A percentile compares a stretch with the other conserved stretches of the same genome.
phyloP scores from a whole-genome alignment of 345 rosid genomes.

The Syzygium grande region DNA sequence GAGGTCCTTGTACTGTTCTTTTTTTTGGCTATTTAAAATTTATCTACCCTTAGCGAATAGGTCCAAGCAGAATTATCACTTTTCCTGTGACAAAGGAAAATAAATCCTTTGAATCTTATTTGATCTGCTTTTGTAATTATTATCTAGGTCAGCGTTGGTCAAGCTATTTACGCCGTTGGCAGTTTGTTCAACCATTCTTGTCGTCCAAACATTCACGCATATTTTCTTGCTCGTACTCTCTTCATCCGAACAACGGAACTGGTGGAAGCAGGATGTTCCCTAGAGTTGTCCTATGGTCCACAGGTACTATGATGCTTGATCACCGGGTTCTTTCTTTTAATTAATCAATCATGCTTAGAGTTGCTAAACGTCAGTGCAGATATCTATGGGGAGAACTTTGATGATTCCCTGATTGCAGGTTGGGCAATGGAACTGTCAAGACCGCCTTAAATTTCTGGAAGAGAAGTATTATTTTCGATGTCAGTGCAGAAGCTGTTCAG shows the following conservation, averaged over 20 bases:
- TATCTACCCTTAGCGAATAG: background rate
- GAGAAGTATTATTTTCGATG: constrained; percentile 70
- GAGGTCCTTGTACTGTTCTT: background rate
- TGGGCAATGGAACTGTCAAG: constrained; percentile 62
- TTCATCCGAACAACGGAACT: constrained; percentile 50
- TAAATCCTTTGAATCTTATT: constrained; percentile 3
- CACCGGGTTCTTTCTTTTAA: background rate
- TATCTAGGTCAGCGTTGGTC: constrained; percentile 45
- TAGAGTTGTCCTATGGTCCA: constrained; percentile 89
- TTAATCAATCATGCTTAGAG: background rate
- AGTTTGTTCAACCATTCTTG: constrained; percentile 92
- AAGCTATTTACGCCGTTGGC: constrained; percentile 61
- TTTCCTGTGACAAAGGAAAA: background rate
- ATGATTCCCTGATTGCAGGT: background rate
- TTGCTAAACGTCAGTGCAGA: background rate
- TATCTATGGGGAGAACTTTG: background rate
- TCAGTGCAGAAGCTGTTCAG: constrained; percentile 61
- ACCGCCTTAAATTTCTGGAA: constrained; percentile 61
- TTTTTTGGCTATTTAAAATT: background rate
- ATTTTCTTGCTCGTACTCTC: constrained; percentile 74
- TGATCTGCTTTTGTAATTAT: constrained; percentile 24
- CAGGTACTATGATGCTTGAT: constrained; percentile 29
- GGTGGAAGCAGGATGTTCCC: constrained; percentile 46
- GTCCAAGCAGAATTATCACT: background rate
- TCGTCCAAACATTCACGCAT: constrained; percentile 77